phyloP scores from a whole-genome alignment of 306 rosid species.

The Medicago ruthenica region DNA sequence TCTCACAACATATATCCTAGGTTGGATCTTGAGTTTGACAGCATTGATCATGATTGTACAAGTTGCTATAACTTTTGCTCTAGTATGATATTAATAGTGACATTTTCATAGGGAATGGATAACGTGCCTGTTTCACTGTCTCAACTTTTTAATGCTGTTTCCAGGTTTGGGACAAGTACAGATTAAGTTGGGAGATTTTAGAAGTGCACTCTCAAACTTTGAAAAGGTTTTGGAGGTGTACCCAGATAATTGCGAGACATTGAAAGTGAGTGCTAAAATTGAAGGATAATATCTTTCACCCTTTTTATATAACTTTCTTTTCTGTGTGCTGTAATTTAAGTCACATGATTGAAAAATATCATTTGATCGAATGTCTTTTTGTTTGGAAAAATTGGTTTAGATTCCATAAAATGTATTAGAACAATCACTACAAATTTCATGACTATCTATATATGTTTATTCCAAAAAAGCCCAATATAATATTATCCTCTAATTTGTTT shows the following conservation, averaged over 20 bases:
- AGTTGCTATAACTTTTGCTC: conserved; percentile 30
- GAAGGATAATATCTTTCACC: conserved; percentile 14
- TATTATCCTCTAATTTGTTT: conserved; percentile 10
- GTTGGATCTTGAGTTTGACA: neutral
- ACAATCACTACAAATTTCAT: neutral
- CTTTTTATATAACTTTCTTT: conserved; percentile 28
- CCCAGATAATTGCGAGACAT: conserved; percentile 90
- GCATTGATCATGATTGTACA: conserved; percentile 32
- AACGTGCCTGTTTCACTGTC: conserved; percentile 32
- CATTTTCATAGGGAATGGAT: conserved; percentile 25
- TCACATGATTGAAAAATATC: conserved; percentile 34
- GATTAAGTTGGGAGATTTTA: conserved; percentile 92
- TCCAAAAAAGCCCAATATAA: conserved; percentile 1
- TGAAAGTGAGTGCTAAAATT: conserved; percentile 73
- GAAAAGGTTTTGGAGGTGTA: conserved; percentile 92
- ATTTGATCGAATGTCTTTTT: conserved; percentile 15
- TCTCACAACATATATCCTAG: neutral
- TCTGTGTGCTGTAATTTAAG: conserved; percentile 28
- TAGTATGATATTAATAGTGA: conserved; percentile 1
- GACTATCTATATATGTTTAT: conserved; percentile 13
- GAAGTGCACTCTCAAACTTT: conserved; percentile 87
- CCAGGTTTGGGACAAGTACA: conserved; percentile 98
- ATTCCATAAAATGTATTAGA: conserved; percentile 34
- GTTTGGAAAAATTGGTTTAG: conserved; percentile 28
- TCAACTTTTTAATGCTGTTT: conserved; percentile 41